A percentile compares a stretch with the other conserved stretches of the same genome.
phyloP scores from a whole-genome alignment of 2,329 filamentous ascomycete species.

The Capronia coronata region DNA sequence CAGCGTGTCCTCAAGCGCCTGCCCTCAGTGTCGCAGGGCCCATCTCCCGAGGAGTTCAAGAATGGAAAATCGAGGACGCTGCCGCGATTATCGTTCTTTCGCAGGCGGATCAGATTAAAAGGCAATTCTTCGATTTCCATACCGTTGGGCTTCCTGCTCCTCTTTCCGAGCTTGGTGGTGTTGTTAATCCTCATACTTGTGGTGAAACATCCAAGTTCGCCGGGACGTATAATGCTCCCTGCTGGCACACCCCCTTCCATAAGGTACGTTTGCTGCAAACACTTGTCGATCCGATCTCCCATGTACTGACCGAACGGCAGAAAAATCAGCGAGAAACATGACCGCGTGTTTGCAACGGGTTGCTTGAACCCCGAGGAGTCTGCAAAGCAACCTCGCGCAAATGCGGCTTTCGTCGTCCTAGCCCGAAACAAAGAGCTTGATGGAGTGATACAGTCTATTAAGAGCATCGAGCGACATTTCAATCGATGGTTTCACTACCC shows the following conservation, averaged over 20 bases:
- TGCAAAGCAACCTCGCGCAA: constrained; percentile 71
- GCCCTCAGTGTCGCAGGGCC: constrained; percentile 42
- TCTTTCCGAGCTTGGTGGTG: constrained; percentile 88
- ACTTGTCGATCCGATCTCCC: constrained; percentile 5
- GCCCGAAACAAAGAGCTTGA: constrained; percentile 95
- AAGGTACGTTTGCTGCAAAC: constrained; percentile 53
- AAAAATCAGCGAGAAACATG: constrained; percentile 93
- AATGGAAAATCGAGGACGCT: constrained; percentile 38
- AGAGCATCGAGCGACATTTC: constrained; percentile 97
- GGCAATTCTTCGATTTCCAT: constrained; percentile 90
- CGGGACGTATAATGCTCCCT: constrained; percentile 77
- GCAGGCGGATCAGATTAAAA: constrained; percentile 76
- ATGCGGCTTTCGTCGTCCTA: constrained; percentile 91
- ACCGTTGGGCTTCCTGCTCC: constrained; percentile 81
- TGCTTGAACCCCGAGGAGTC: constrained; percentile 70
- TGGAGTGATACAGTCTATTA: constrained; percentile 91
- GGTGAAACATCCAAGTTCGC: constrained; percentile 75
- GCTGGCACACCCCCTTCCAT: constrained; percentile 82
- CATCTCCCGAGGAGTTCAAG: constrained; percentile 42
- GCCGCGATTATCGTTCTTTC: constrained; percentile 69
- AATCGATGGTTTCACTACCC: constrained; percentile 98
- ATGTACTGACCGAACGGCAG: constrained; percentile 42
- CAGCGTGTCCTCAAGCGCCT: constrained; percentile 49
- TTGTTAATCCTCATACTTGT: constrained; percentile 86
- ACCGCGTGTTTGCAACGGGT: constrained; percentile 90